Conservation (phyloP, 495 filamentous ascomycete species). For the Tuber brumale region DNA sequence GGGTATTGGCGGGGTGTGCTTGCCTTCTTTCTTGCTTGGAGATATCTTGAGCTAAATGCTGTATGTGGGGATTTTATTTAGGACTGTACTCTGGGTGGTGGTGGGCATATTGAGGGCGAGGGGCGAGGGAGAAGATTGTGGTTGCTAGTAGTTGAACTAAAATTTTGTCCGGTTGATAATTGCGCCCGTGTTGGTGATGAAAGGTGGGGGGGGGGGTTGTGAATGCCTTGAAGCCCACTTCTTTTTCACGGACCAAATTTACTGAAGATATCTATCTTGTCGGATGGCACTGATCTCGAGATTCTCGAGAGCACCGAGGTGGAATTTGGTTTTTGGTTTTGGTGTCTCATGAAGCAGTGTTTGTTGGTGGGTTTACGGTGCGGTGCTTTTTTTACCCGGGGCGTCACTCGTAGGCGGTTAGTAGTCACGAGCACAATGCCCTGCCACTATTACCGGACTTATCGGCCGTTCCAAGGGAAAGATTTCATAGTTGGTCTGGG, state of each 20-base stretch:
- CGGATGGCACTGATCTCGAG: no score
- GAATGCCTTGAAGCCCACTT: background rate
- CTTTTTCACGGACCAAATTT: background rate
- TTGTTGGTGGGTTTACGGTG: no score
- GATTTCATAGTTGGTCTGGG: no score
- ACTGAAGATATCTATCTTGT: background rate
- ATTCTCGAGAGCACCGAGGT: no score
- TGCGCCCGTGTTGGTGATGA: background rate
- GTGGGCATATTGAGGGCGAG: background rate
- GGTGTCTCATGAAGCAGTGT: no score
- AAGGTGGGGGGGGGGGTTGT: background rate
- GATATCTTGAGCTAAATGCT: background rate
- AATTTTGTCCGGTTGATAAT: background rate
- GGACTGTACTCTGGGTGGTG: background rate
- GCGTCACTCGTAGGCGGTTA: no score
- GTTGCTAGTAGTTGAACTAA: background rate
- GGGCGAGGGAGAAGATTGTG: background rate
- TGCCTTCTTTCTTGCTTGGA: background rate
- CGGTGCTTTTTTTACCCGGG: no score
- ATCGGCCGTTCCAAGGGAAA: no score
- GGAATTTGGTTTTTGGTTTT: no score
- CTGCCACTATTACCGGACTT: no score
- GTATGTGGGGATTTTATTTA: background rate
- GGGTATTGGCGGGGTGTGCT: background rate
- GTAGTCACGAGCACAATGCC: no score